phyloP scores from a whole-genome alignment of 805 yeast species.

The Myxozyma lipomycoides region DNA sequence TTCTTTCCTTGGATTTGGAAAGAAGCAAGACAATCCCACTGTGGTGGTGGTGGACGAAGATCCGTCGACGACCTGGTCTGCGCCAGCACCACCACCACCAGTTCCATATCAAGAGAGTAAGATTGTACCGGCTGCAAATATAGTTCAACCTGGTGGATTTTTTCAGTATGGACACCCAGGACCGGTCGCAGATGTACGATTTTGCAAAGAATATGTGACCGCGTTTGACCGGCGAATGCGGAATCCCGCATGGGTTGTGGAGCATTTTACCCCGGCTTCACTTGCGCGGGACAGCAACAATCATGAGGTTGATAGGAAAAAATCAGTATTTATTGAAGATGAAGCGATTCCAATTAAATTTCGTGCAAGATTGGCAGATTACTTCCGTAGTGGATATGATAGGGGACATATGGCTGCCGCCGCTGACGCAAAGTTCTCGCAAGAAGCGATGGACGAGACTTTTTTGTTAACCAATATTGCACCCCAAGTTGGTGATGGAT shows the following conservation, averaged over 20 bases:
- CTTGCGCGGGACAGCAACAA: slow-evolving; percentile 55
- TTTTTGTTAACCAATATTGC: slow-evolving; percentile 85
- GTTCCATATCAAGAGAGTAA: not conserved
- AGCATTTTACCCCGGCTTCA: slow-evolving; percentile 57
- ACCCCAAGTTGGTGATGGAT: slow-evolving; percentile 97
- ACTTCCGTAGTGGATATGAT: slow-evolving; percentile 92
- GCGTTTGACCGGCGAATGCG: slow-evolving; percentile 80
- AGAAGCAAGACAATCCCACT: not conserved
- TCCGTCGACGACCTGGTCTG: not conserved
- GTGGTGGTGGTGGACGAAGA: not conserved
- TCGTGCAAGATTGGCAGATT: slow-evolving; percentile 75
- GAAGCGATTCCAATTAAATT: slow-evolving; percentile 71
- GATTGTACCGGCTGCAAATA: not conserved
- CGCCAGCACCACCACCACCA: not conserved
- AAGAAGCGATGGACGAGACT: slow-evolving; percentile 91
- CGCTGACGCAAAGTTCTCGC: slow-evolving; percentile 89
- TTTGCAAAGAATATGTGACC: slow-evolving; percentile 71
- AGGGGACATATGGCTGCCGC: slow-evolving; percentile 92
- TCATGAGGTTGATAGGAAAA: slow-evolving; percentile 67
- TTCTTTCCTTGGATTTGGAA: not conserved
- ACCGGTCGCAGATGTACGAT: slow-evolving; percentile 80
- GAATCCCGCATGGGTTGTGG: slow-evolving; percentile 66
- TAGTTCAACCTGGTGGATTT: slow-evolving; percentile 69
- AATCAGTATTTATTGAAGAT: slow-evolving; percentile 83
- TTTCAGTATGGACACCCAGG: slow-evolving; percentile 95